Evolutionary conservation across 2,329 filamentous ascomycete species (phyloP).

Genomic region (Trichocomaceae sp.): DNA sequence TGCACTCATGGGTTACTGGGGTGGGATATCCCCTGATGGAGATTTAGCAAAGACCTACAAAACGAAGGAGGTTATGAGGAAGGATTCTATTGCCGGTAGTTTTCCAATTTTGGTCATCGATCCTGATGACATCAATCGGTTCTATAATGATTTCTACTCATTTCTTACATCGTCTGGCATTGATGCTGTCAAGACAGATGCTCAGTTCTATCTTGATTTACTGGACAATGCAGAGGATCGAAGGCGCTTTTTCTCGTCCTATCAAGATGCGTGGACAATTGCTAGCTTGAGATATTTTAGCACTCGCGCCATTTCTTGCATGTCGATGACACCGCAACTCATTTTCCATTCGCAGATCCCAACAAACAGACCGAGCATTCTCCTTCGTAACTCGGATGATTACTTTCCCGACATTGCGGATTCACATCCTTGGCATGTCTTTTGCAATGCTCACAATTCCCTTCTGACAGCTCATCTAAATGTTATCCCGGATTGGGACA

Average conservation of each 20-base stretch:
- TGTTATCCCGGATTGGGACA: conserved; percentile 75
- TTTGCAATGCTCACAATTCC: conserved; percentile 84
- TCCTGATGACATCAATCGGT: conserved; percentile 63
- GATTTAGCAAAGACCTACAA: conserved; percentile 72
- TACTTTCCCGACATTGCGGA: conserved; percentile 79
- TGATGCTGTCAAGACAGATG: conserved; percentile 87
- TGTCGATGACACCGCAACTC: conserved; percentile 82
- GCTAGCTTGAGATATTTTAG: conserved; percentile 71
- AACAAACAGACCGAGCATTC: conserved; percentile 63
- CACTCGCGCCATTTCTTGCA: conserved; percentile 78
- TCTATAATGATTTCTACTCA: conserved; percentile 87
- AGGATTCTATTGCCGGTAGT: conserved; percentile 50
- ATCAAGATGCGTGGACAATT: conserved; percentile 81
- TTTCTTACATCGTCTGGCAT: conserved; percentile 71
- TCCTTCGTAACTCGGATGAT: conserved; percentile 79
- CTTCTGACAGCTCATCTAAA: conserved; percentile 80
- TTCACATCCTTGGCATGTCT: conserved; percentile 91
- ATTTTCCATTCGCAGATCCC: conserved; percentile 80
- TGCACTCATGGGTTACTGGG: conserved; percentile 83
- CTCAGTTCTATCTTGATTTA: conserved; percentile 80
- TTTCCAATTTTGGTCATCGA: conserved; percentile 68
- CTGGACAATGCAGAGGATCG: conserved; percentile 62
- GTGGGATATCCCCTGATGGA: conserved; percentile 69
- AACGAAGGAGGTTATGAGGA: conserved; percentile 55
- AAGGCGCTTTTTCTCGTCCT: conserved; percentile 63